A percentile compares a stretch with the other conserved stretches of the same genome.
Conservation (phyloP, 2,329 filamentous ascomycete genomes). For the Diaporthe capsici region DNA sequence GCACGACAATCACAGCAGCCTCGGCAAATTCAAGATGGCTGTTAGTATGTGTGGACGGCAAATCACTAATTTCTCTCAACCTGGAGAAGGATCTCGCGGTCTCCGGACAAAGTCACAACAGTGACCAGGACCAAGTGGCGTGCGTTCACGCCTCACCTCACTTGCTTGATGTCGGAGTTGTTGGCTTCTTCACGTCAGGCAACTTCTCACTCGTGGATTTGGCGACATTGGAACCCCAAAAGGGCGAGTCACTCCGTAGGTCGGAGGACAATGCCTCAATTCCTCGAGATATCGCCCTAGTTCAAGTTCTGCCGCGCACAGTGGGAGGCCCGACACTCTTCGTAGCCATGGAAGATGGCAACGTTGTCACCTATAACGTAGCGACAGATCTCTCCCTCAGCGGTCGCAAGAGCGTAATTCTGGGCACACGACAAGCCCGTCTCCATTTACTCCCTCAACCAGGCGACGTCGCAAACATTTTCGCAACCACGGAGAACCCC, state of each 20-base stretch:
- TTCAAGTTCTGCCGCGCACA: slow-evolving; percentile 78
- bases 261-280: slow-evolving; percentile 80
- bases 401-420: slow-evolving; percentile 82
- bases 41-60: slow-evolving; percentile 82
- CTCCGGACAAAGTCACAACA: slow-evolving; percentile 72
- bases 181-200: slow-evolving; percentile 91
- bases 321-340: slow-evolving; percentile 80
- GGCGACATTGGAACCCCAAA: slow-evolving; percentile 74
- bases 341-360: slow-evolving; percentile 92
- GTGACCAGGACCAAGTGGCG: slow-evolving; percentile 82
- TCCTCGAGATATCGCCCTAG: slow-evolving; percentile 84
- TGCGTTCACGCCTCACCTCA: slow-evolving; percentile 82
- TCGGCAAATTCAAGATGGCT: slow-evolving; percentile 80
- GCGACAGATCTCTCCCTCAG: slow-evolving; percentile 75
- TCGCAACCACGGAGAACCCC: slow-evolving; percentile 94
- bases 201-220: slow-evolving; percentile 82
- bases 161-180: slow-evolving; percentile 76
- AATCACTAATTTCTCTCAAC: slow-evolving; percentile 78
- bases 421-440: slow-evolving; percentile 87
- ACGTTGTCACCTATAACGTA: slow-evolving; percentile 86
- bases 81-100: slow-evolving; percentile 71
- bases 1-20: slow-evolving; percentile 79
- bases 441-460: slow-evolving; percentile 83
- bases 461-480: slow-evolving; percentile 81
- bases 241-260: slow-evolving; percentile 72